Evolutionary conservation across 2,329 filamentous ascomycete genomes (phyloP).

Genomic region (Thielaviopsis musarum): DNA sequence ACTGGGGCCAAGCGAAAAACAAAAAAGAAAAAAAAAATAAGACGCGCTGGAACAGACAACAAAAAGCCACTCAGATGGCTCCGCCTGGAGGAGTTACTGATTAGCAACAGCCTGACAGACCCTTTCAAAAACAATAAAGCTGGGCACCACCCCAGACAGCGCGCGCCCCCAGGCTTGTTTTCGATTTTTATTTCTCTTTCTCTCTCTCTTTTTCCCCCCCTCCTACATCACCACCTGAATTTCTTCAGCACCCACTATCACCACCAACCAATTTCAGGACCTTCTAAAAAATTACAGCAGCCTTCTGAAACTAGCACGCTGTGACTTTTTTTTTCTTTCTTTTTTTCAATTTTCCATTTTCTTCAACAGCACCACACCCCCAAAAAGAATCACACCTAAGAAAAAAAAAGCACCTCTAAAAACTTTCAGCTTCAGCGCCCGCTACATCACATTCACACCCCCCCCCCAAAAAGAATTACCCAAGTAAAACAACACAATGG

Average conservation of each 20-base stretch:
- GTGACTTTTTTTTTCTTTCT: neutral
- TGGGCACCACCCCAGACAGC: slow-evolving; percentile 9
- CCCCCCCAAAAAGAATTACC: neutral
- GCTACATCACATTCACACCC: too few relatives aligned
- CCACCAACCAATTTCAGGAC: neutral
- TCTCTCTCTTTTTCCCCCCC: slow-evolving; percentile 12
- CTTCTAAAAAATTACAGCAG: neutral
- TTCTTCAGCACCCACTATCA: slow-evolving; percentile 5
- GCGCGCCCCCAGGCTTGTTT: slow-evolving; percentile 7
- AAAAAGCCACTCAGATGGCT: slow-evolving; percentile 1
- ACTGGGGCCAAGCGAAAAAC: neutral
- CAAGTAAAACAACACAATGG: slow-evolving; percentile 20
- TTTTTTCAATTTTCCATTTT: too few relatives aligned
- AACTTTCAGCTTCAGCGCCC: too few relatives aligned
- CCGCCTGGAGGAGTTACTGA: slow-evolving; percentile 6
- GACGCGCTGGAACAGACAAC: slow-evolving; percentile 12
- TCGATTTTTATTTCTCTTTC: slow-evolving; percentile 9
- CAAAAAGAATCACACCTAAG: neutral
- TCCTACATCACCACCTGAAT: slow-evolving; percentile 11
- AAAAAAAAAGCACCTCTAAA: too few relatives aligned
- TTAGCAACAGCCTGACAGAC: slow-evolving; percentile 10
- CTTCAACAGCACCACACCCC: neutral
- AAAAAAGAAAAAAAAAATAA: slow-evolving; percentile 1
- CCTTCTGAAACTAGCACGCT: neutral
- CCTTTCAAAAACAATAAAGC: slow-evolving; percentile 12